phyloP scores from a whole-genome alignment of 2,329 filamentous ascomycete genomes.

The Colletotrichum graminicola region DNA sequence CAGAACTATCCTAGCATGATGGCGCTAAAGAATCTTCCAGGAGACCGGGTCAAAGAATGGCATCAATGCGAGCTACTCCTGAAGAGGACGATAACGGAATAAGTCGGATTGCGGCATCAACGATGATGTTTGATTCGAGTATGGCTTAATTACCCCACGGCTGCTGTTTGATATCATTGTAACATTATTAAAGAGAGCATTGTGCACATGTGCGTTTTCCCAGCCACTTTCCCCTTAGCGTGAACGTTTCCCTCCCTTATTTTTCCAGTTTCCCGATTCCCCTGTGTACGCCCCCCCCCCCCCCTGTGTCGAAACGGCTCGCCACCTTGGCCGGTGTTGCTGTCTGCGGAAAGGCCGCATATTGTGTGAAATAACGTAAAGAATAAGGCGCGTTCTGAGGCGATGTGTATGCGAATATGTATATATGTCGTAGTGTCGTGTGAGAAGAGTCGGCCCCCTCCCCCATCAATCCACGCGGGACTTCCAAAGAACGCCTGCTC shows the following conservation, averaged over 20 bases:
- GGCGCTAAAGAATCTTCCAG: background rate
- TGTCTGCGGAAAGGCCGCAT: background rate
- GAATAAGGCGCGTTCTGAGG: background rate
- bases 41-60: background rate
- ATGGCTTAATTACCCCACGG: background rate
- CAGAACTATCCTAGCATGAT: no score
- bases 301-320: background rate
- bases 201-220: background rate
- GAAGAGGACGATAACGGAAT: background rate
- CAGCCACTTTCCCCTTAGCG: background rate
- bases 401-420: background rate
- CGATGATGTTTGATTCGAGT: background rate
- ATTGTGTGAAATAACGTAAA: background rate
- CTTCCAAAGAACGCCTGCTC: slow-evolving; percentile 23
- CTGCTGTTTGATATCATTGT: slow-evolving; percentile 12
- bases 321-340: background rate
- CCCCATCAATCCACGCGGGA: slow-evolving; percentile 3
- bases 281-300: background rate
- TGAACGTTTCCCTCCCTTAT: background rate
- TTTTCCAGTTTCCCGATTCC: background rate
- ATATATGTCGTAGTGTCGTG: background rate
- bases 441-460: background rate
- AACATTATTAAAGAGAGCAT: background rate
- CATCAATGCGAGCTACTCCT: background rate
- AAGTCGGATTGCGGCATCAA: background rate